phyloP scores from a whole-genome alignment of 306 rosid genomes.

The Castanospermum australe region DNA sequence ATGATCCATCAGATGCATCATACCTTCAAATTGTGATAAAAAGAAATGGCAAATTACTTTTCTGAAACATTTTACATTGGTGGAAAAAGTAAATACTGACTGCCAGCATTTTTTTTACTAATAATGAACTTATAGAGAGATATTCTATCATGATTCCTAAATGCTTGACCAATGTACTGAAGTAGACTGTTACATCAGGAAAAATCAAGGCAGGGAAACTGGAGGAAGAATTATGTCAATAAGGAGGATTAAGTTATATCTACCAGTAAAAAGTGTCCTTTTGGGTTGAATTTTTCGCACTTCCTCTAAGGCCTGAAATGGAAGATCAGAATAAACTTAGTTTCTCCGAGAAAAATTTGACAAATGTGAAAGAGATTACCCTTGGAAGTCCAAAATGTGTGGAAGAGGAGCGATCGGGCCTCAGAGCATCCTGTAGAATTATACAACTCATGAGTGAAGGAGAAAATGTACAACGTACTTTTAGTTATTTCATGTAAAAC shows the following conservation, averaged over 20 bases:
- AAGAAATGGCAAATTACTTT: background rate
- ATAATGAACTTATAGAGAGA: background rate
- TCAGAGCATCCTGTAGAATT: slow-evolving; percentile 71
- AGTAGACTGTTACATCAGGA: background rate
- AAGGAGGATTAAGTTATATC: slow-evolving; percentile 18
- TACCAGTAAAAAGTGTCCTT: slow-evolving; percentile 90
- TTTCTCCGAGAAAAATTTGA: slow-evolving; percentile 1
- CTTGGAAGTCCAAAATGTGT: slow-evolving; percentile 96
- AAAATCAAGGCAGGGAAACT: slow-evolving; percentile 9
- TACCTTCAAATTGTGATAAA: slow-evolving; percentile 56
- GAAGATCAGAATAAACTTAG: slow-evolving; percentile 12
- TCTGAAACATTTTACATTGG: background rate
- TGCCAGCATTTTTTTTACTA: background rate
- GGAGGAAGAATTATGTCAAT: slow-evolving; percentile 10
- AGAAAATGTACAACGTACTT: background rate
- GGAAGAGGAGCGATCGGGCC: slow-evolving; percentile 83
- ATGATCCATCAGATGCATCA: slow-evolving; percentile 99
- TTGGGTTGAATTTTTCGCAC: slow-evolving; percentile 86
- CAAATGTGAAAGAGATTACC: slow-evolving; percentile 46
- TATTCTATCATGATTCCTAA: background rate
- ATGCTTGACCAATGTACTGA: slow-evolving; percentile 1
- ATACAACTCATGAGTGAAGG: slow-evolving; percentile 18
- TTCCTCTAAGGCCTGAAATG: slow-evolving; percentile 83
- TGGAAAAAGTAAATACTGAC: background rate
- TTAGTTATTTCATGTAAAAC: slow-evolving; percentile 5